These are phyloP conservation scores for Daedaleopsis nitida DNA, from an alignment of 768 basidiomycete species.

Conservation along the genomic window DNA sequence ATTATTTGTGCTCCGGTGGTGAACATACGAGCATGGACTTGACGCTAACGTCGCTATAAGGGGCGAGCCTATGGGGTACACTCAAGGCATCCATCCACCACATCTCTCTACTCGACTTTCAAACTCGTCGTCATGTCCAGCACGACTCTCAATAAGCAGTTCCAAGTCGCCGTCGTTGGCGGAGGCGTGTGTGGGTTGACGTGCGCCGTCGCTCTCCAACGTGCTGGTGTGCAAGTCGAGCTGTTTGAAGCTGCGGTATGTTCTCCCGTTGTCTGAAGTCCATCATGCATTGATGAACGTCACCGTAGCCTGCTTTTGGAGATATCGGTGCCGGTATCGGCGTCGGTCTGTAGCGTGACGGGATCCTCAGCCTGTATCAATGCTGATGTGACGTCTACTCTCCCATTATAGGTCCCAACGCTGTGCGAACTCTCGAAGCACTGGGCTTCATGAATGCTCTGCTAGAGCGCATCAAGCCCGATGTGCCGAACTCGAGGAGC, in stretches of 20 bases:
- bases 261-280: neutral
- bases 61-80: no score
- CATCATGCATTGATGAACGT: neutral
- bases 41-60: no score
- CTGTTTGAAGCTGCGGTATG: conserved; percentile 55
- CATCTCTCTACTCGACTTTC: no score
- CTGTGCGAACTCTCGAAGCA: conserved; percentile 44
- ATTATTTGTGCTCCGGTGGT: no score
- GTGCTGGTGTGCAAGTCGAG: conserved; percentile 45
- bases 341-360: conserved; percentile 37
- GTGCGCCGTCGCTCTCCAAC: conserved; percentile 46
- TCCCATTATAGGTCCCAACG: conserved; percentile 46
- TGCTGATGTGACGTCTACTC: neutral
- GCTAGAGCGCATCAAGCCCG: conserved; percentile 39
- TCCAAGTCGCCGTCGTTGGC: conserved; percentile 54
- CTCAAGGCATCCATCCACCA: no score
- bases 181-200: conserved; percentile 57
- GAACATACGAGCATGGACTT: no score
- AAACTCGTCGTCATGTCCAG: no score
- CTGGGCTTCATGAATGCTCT: conserved; percentile 48
- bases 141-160: conserved; percentile 28
- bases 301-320: neutral
- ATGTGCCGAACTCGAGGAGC: conserved; percentile 30
- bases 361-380: neutral
- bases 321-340: conserved; percentile 58